These are phyloP conservation scores for Sphagnurus paluster DNA, from an alignment of 1,284 basidiomycete genomes.

Conservation along the genomic window DNA sequence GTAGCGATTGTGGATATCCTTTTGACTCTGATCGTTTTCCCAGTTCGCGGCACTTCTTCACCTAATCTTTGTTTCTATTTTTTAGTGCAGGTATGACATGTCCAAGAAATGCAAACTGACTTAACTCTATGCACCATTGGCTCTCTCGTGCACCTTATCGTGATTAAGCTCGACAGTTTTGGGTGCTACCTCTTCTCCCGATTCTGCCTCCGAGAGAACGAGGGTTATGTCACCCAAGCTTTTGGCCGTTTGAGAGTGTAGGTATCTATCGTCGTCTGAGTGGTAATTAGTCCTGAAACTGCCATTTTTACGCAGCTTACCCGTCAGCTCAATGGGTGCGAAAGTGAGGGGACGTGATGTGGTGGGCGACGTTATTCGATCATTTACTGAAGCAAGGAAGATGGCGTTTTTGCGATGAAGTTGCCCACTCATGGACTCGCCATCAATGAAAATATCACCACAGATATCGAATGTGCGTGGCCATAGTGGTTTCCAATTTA, in stretches of 20 bases:
- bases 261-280: conserved; percentile 15
- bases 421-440: neutral
- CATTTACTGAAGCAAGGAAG: too few species aligned
- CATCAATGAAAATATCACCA: neutral
- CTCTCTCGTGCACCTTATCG: conserved; percentile 11
- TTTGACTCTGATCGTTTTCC: neutral
- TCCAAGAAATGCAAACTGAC: neutral
- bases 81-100: neutral
- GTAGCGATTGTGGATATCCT: neutral
- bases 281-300: neutral
- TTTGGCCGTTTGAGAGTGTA: neutral
- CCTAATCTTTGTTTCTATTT: conserved; percentile 4
- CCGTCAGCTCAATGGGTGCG: conserved; percentile 10
- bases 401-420: neutral
- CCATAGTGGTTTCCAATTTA: neutral
- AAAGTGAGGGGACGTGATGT: conserved; percentile 7
- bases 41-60: neutral
- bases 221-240: neutral
- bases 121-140: conserved; percentile 12
- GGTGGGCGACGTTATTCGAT: conserved; percentile 3
- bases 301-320: neutral
- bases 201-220: neutral
- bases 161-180: neutral
- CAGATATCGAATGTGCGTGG: neutral
- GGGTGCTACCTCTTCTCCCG: neutral